phyloP scores from a whole-genome alignment of 139 green algal species.

The Closterium sp. region DNA sequence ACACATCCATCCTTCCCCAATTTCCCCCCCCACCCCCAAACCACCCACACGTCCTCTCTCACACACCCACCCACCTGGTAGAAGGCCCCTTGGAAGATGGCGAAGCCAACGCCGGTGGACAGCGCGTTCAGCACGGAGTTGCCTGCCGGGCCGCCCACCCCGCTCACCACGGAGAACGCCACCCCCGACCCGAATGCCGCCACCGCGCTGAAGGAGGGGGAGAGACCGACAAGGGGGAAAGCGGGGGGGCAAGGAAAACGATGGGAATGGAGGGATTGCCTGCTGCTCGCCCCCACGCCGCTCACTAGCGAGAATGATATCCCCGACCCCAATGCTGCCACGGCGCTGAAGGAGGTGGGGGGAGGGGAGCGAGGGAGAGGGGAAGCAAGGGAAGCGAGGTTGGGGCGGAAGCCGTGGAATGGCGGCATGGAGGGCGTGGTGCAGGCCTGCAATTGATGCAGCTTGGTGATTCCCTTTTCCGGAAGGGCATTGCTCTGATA shows the following conservation, averaged over 20 bases:
- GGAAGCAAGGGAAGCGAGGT: too few species aligned
- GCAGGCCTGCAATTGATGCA: too few species aligned
- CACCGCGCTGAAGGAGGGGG: constrained; percentile 28
- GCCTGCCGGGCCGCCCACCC: constrained; percentile 26
- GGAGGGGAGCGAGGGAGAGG: too few species aligned
- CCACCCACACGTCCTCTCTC: not conserved
- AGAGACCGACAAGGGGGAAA: not conserved
- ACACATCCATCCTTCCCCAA: not conserved
- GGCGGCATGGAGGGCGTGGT: too few species aligned
- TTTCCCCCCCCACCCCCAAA: not conserved
- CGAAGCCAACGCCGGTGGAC: constrained; percentile 45
- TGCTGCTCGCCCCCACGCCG: constrained; percentile 16
- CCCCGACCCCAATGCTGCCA: constrained; percentile 44
- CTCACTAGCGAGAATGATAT: constrained; percentile 47
- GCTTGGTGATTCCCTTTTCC: too few species aligned
- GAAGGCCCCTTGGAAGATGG: constrained; percentile 50
- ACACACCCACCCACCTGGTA: constrained; percentile 33
- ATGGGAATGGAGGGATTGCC: not conserved
- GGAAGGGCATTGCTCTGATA: too few species aligned
- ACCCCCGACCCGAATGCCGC: constrained; percentile 45
- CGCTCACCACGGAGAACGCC: constrained; percentile 51
- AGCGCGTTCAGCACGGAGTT: constrained; percentile 42
- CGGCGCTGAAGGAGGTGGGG: constrained; percentile 13
- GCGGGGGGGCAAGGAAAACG: not conserved
- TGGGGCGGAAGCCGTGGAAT: too few species aligned